Evolutionary conservation across 176 grass and related monocot species (phyloP).

Genomic region (Leersia perrieri): DNA sequence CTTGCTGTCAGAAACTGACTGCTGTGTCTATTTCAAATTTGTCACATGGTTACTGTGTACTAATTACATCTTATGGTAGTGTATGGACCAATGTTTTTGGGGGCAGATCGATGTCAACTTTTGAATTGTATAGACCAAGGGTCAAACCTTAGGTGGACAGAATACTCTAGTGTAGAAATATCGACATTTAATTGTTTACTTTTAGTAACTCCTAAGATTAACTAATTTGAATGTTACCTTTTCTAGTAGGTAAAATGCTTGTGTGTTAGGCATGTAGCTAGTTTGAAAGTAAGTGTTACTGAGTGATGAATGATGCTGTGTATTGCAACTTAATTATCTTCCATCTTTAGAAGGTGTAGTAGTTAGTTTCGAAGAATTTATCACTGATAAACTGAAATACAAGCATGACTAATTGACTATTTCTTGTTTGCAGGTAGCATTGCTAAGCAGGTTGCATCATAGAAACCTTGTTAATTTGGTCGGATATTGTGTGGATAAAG

Average conservation of each 20-base stretch:
- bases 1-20: neutral
- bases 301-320: slow-evolving; percentile 19
- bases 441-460: slow-evolving; percentile 96
- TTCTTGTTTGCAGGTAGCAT: slow-evolving; percentile 60
- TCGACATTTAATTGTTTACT: neutral
- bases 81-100: neutral
- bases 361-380: slow-evolving; percentile 13
- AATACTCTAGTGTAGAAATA: neutral
- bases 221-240: neutral
- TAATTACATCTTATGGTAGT: neutral
- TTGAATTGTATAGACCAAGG: neutral
- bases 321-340: neutral
- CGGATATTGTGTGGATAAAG: slow-evolving; percentile 93
- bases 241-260: neutral
- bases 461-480: slow-evolving; percentile 99
- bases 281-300: slow-evolving; percentile 8
- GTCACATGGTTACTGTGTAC: neutral
- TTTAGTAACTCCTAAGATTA: neutral
- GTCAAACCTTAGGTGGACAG: neutral
- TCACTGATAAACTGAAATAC: slow-evolving; percentile 19
- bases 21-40: neutral
- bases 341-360: neutral
- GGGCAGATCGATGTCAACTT: neutral
- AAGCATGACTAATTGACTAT: neutral
- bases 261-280: neutral